Base-by-base conservation (phyloP, 139 green algal genomes). In the Gonium pectorale region DNA sequence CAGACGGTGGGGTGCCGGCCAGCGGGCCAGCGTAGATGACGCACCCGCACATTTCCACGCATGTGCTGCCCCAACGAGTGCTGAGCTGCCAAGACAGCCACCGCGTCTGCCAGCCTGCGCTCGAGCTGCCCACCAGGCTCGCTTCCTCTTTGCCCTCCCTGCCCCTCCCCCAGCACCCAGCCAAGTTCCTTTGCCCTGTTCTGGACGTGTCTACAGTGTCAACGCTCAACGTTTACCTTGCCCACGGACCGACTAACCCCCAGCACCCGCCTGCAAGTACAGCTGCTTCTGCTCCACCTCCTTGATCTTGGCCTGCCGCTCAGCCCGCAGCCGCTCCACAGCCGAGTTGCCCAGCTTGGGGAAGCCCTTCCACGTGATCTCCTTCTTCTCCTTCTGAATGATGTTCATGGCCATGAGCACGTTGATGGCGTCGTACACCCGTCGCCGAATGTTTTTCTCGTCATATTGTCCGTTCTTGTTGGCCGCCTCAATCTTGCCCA, bases 401-500 rank as follows among this genome's bases (percentile, higher is more conserved):
- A 99, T 96, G 85, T 96, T 93, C 77, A 98, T 94, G 8, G 97
- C 97, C 91, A 98, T 96, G 22, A 99, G 93, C 81, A 99, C 97
- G 87, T 99, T 99, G 46, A 99, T 94, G 0, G 97, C 97, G 79
- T 99, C 97, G 80, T 99, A 99, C 77, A 99, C 97, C 0, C 97
- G 93, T 31, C 97, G 91, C 54, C 82, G 79, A 4, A 89, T 72
- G 64, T 88, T 89, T 35, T 83, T 83, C 44, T 90, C 86, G 29
- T 79, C 67, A 56, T 79, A 79, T 44, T 86, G 80, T 11, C 67
- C 67, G 60, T 80, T 70, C 67, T 80, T 70, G 44, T 80, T 62
- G 40, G 79, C 66, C 13, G 82, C 54, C 43, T 75, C 69, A 6
- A 73, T 52, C n/a, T 80, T 71, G 56, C 87, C 87, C 67, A 92